These are phyloP conservation scores for Inga leiocalycina DNA, from an alignment of 306 rosid species.

Conservation along the genomic window DNA sequence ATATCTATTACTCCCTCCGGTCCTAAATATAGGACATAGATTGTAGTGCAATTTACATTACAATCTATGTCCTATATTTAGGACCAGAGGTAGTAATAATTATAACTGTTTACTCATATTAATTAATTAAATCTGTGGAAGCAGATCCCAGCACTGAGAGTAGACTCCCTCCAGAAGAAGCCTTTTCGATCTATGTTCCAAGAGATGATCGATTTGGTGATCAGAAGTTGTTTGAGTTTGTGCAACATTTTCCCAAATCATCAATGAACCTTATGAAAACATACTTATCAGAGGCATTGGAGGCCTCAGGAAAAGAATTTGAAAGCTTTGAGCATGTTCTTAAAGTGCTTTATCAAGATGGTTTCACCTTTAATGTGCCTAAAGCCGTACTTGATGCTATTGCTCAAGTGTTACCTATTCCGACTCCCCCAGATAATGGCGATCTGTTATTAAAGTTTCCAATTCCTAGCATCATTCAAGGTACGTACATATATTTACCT, in stretches of 20 bases:
- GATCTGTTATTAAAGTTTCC: slow-evolving; percentile 20
- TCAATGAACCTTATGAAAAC: slow-evolving; percentile 42
- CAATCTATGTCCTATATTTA: no score
- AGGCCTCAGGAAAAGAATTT: slow-evolving; percentile 43
- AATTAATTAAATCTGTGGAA: background rate
- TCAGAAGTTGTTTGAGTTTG: slow-evolving; percentile 64
- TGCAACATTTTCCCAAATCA: slow-evolving; percentile 54
- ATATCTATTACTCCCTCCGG: no score
- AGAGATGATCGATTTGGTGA: slow-evolving; percentile 72
- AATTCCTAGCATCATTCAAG: background rate
- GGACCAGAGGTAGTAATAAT: no score
- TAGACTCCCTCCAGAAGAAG: background rate
- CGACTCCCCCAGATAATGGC: slow-evolving; percentile 59
- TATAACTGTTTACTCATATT: background rate
- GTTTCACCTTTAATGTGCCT: slow-evolving; percentile 47
- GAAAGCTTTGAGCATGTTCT: slow-evolving; percentile 57
- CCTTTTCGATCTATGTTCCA: slow-evolving; percentile 50
- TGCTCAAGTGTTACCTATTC: slow-evolving; percentile 31
- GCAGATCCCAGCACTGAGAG: slow-evolving; percentile 56
- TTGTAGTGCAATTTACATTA: no score
- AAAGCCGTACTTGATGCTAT: slow-evolving; percentile 33
- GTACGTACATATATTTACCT: background rate
- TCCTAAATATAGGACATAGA: no score
- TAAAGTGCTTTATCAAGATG: slow-evolving; percentile 60
- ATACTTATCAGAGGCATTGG: background rate